Conservation (phyloP, 1,284 basidiomycete species). For the Cronartium ribicola region DNA sequence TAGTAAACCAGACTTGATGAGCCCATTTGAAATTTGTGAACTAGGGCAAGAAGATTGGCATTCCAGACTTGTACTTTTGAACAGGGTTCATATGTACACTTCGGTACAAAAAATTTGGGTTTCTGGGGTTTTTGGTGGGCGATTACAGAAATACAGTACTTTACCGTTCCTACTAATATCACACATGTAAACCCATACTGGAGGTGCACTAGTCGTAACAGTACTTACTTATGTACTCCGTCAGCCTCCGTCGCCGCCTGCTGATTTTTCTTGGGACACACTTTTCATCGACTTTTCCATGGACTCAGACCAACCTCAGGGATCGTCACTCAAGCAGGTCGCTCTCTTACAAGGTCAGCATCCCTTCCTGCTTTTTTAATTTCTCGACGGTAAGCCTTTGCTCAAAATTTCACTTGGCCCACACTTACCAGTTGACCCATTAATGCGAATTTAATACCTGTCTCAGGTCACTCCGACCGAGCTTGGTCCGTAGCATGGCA, state of each 20-base stretch:
- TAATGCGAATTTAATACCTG: neutral
- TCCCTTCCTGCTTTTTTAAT: neutral
- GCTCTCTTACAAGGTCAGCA: slow-evolving; percentile 6
- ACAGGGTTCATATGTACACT: too few relatives aligned
- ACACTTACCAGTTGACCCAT: neutral
- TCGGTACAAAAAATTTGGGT: too few relatives aligned
- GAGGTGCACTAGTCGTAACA: too few relatives aligned
- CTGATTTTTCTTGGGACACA: neutral
- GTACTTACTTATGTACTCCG: too few relatives aligned
- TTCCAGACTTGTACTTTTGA: too few relatives aligned
- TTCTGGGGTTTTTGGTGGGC: neutral
- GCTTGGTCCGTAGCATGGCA: slow-evolving; percentile 39
- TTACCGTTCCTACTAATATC: neutral
- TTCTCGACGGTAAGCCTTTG: neutral
- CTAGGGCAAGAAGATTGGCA: too few relatives aligned
- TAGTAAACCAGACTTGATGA: too few relatives aligned
- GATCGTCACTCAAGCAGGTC: neutral
- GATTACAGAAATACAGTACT: neutral
- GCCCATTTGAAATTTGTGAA: too few relatives aligned
- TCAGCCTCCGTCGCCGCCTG: neutral
- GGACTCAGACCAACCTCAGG: neutral
- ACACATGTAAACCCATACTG: neutral
- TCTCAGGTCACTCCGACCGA: slow-evolving; percentile 32
- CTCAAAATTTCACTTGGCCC: neutral
- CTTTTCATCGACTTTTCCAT: neutral